Evolutionary conservation across 2,329 filamentous ascomycete species (phyloP), one percentile per base, ranked within the genome.

Genomic region (Dactylella cylindrospora): DNA sequence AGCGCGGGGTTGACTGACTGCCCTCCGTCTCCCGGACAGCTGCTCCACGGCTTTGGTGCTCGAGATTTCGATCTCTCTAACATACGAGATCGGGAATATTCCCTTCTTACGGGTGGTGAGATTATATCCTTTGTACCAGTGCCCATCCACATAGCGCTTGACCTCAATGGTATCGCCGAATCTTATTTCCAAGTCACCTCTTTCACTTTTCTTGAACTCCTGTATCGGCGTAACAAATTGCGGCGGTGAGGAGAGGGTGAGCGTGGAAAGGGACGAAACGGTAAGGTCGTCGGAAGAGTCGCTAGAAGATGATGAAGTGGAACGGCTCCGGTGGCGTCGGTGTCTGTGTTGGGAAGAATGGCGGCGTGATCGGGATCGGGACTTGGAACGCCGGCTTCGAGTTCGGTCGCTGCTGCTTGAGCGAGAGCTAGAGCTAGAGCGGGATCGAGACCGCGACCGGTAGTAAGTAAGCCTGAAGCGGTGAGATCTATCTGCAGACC

Each of bases 121-220:
- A 22, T 62, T 62, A 31, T 26, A 39, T 1, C 57, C 57, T 9
- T 62, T 62, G 19, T 62, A 62, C 57, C 57, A 62, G 26, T 54
- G 53, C 31, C 43, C 45, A 10, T 62, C 57, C 17, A 62, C 36
- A 20, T 54, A 62, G 22, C 57, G 49, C 26, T 40, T 54, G n/a
- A 62, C 57, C 12, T 62, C 57, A 26, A 62, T 62, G 25, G 54
- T 25, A 31, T 62, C 57, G 6, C 57, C 57, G 9, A 62, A 28
- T 17, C 45, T 62, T 1, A 62, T 49, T 0, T 29, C 57, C 12
- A 62, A 36, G 13, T 62, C 57, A 17, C 49, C 57, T 32, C 15
- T 53, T 17, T 62, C 57, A 23, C 23, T 49, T 29, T 50, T 62
- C 13, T 26, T 20, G 25, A 62, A 62, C 12, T 62, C 57, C 23